These are phyloP conservation scores for Xylaria digitata DNA, from an alignment of 2,329 filamentous ascomycete species.

Conservation along the genomic window DNA sequence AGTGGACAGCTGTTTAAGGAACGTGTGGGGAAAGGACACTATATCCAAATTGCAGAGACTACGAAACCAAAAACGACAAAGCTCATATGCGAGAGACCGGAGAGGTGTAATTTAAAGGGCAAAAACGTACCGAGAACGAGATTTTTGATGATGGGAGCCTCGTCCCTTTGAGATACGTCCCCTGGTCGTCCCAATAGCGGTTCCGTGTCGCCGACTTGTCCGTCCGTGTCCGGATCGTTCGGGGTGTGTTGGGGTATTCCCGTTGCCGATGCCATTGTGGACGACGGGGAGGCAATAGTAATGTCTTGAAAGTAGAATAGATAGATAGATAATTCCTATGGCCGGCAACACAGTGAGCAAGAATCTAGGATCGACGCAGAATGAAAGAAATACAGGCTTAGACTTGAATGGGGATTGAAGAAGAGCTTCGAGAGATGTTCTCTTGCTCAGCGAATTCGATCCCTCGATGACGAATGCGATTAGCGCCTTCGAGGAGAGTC, in stretches of 20 bases:
- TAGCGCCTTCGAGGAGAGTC: constrained; percentile 20
- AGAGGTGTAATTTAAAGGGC: constrained; percentile 7
- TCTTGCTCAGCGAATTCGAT: constrained; percentile 34
- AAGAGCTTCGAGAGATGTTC: constrained; percentile 14
- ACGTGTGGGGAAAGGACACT: constrained; percentile 27
- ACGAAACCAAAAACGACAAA: constrained; percentile 17
- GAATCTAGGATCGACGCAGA: not conserved
- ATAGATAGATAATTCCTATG: not conserved
- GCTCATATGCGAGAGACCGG: constrained; percentile 16
- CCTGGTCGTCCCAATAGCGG: constrained; percentile 78
- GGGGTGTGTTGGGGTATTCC: constrained; percentile 67
- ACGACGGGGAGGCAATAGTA: constrained; percentile 33
- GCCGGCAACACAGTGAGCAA: constrained; percentile 5
- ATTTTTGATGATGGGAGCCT: constrained; percentile 74
- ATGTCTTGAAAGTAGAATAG: constrained; percentile 8
- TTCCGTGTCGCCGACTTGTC: constrained; percentile 66
- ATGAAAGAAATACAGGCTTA: not conserved
- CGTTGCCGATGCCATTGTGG: constrained; percentile 74
- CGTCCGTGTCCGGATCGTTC: constrained; percentile 53
- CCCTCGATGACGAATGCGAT: constrained; percentile 49
- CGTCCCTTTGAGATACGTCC: constrained; percentile 76
- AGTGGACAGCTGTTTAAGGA: constrained; percentile 22
- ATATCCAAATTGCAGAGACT: constrained; percentile 29
- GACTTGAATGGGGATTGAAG: constrained; percentile 9
- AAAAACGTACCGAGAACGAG: constrained; percentile 74